Conservation (phyloP, 1,139 yeast species). For the Pneumocystis jirovecii region DNA sequence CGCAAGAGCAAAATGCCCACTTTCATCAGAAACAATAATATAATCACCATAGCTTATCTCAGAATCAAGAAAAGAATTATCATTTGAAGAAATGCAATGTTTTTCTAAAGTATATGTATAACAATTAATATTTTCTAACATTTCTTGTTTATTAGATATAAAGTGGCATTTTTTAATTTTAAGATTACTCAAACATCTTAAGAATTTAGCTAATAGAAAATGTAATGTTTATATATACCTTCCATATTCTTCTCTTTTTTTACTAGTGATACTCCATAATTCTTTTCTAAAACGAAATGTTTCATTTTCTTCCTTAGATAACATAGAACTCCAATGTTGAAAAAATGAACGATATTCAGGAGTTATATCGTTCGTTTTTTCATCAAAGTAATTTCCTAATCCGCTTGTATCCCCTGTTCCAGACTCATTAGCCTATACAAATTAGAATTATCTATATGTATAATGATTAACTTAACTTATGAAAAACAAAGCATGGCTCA, state of each 20-base stretch:
- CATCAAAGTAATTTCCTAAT: slow-evolving; percentile 30
- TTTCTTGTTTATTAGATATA: not conserved
- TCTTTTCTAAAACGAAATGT: slow-evolving; percentile 41
- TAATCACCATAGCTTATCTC: slow-evolving; percentile 22
- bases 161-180: not conserved
- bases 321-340: slow-evolving; percentile 54
- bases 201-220: slow-evolving; percentile 1
- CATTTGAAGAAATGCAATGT: not conserved
- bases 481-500: slow-evolving; percentile 53
- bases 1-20: slow-evolving; percentile 62
- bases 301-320: slow-evolving; percentile 62
- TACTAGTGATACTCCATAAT: slow-evolving; percentile 51
- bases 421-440: slow-evolving; percentile 28
- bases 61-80: slow-evolving; percentile 14
- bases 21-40: slow-evolving; percentile 63
- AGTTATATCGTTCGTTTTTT: slow-evolving; percentile 38
- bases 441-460: not conserved
- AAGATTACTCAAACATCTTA: not conserved
- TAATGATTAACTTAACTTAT: slow-evolving; percentile 28
- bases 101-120: not conserved
- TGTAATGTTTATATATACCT: slow-evolving; percentile 31
- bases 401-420: slow-evolving; percentile 34
- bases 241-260: slow-evolving; percentile 48
- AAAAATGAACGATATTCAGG: slow-evolving; percentile 39
- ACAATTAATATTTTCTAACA: not conserved